These are phyloP conservation scores for Paramecium primaurelia DNA, from an alignment of 73 alveolate genomes.

Conservation along the genomic window DNA sequence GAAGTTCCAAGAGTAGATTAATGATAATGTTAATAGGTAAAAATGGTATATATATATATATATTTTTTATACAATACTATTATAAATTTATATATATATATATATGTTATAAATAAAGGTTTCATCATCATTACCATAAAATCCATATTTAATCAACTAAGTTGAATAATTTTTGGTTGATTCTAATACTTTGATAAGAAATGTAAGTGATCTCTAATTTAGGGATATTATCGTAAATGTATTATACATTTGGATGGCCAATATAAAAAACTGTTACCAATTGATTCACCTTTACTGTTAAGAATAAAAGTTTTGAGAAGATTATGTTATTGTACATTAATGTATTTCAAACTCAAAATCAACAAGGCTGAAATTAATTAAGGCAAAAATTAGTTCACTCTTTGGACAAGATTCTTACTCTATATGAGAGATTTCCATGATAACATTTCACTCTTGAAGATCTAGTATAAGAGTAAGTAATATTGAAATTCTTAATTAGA, in stretches of 20 bases:
- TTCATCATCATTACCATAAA: background rate
- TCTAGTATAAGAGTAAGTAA: background rate
- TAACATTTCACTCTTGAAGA: background rate
- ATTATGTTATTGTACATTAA: slow-evolving; percentile 1
- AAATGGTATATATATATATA: background rate
- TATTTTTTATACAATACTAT: background rate
- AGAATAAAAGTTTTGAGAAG: background rate
- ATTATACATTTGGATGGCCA: background rate
- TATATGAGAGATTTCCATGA: slow-evolving; percentile 23
- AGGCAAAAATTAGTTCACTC: background rate
- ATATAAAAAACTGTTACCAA: background rate
- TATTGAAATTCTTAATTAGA: background rate
- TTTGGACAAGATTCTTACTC: background rate
- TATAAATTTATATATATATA: background rate
- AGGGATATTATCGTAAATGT: background rate
- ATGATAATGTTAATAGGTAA: background rate
- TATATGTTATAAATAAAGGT: background rate
- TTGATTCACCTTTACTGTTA: background rate
- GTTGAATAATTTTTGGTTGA: background rate
- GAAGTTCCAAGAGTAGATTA: slow-evolving; percentile 41
- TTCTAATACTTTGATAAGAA: background rate
- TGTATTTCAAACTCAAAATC: slow-evolving; percentile 7
- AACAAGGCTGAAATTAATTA: background rate
- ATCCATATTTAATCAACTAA: background rate
- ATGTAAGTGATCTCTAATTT: background rate